Percentiles rank a stretch among this genome's conserved stretches.
These are phyloP conservation scores for Verticillium tricorpus DNA, from an alignment of 2,329 filamentous ascomycete genomes.

Conservation along the genomic window DNA sequence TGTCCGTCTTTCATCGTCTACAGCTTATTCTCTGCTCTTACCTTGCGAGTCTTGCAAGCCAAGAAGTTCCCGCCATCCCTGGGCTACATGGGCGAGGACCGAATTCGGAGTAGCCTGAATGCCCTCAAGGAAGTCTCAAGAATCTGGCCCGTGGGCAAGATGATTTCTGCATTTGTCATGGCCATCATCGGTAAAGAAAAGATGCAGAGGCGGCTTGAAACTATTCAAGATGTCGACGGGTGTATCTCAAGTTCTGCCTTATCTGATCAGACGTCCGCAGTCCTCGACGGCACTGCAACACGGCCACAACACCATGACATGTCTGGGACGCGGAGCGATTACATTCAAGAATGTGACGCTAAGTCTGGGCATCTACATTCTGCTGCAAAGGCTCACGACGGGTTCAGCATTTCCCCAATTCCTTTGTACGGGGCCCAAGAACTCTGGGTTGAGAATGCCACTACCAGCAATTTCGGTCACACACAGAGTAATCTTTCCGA, in stretches of 20 bases:
- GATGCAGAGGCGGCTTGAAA: too few species aligned
- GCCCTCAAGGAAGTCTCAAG: constrained; percentile 91
- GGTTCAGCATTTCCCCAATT: too few species aligned
- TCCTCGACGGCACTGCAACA: too few species aligned
- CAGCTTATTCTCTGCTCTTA: constrained; percentile 91
- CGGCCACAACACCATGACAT: too few species aligned
- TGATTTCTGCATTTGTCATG: constrained; percentile 96
- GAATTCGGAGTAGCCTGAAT: constrained; percentile 82
- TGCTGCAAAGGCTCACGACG: too few species aligned
- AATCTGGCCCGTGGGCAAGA: constrained; percentile 96
- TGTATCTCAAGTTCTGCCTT: too few species aligned
- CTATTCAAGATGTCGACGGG: background rate
- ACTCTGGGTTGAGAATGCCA: too few species aligned
- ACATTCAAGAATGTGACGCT: too few species aligned
- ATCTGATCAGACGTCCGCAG: too few species aligned
- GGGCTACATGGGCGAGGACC: constrained; percentile 81
- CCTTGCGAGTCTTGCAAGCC: constrained; percentile 99
- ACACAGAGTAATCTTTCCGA: background rate
- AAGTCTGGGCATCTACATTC: too few species aligned
- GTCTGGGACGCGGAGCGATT: too few species aligned
- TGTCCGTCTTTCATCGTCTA: constrained; percentile 97
- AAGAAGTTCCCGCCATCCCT: constrained; percentile 85
- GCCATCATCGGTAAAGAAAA: constrained; percentile 93
- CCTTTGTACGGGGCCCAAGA: too few species aligned
- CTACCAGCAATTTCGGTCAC: background rate